Base-by-base conservation (phyloP, 306 rosid species). In the Pterocarpus santalinus region DNA sequence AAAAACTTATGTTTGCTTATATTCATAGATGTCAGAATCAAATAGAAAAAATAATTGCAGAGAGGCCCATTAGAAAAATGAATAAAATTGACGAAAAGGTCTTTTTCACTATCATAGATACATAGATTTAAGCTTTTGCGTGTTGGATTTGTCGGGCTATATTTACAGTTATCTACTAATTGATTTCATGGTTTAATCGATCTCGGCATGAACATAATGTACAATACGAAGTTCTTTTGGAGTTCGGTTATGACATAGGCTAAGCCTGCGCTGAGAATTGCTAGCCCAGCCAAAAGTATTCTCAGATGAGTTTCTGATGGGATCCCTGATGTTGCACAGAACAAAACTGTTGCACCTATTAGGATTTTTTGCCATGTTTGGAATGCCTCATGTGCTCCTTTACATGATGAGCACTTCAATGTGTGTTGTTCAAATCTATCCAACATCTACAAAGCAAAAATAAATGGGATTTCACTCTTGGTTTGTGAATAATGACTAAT, bases 341-440 rank as follows among this genome's bases (percentile, higher is more conserved):
- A 91, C 33, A 85, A 69, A 28, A 95, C 87, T 4, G 95, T 81
- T 61, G 93, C 81, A 28, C 97, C 97, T 4, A 86, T 87, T 9
- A 95, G 78, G 11, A 90, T 52, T 84, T 89, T 95, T 76, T 87
- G 90, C 88, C 83, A 81, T 44, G 83, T 88, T 83, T 92, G 86
- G 86, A 93, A 91, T 58, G 88, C 85, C 70, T 88, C 82, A 56
- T 91, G 86, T n/a, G 97, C 99, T 81, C 81, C 84, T 89, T 87
- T 95, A 79, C 99, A 95, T 36, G 99, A 89, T 49, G 99, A 95
- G 70, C 99, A 95, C 60, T 91, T 90, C 0, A 85, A 91, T 5
- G 99, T 95, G 88, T 95, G 99, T 76, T 95, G 99, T 80, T 95
- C 97, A 72, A 91, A 95, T 86, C 99, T 90, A 86, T 95, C 99